Base-by-base conservation (phyloP, 768 basidiomycete species). In the Termitomyces sp. region DNA sequence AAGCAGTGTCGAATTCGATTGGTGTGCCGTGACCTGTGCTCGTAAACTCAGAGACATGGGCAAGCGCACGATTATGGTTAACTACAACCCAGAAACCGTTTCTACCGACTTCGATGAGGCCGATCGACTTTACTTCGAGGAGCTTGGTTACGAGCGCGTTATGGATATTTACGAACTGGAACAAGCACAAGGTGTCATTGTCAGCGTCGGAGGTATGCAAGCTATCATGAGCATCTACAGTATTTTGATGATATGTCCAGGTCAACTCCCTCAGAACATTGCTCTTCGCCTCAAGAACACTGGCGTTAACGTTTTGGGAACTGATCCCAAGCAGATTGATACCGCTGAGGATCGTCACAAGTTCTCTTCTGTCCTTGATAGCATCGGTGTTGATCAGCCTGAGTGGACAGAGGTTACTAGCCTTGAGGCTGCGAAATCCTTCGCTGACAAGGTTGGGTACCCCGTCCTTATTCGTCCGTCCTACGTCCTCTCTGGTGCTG, bases 111-210 rank as follows among this genome's bases (percentile, higher is more conserved):
- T 95, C 72, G 97, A 99, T 68, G 97, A 99, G 75, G 97, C 97
- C n/a, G 97, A 98, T 67, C 80, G 97, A 57, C 77, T 99, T 48
- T 99, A 99, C 79, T 99, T 99, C 70, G 97, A 99, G 71, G 96
- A 98, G 70, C 84, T 99, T 57, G 94, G 96, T 51, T 98, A 83
- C 75, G 97, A 99, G 73, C 86, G 96, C 42, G 95, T 99, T 61
- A 98, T 99, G 96, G 97, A 99, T 72, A 98, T 99, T 66, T 99
- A 98, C 67, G 97, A 99, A 71, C 75, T 98, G 59, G 97, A 99
- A 70, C 81, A 84, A 34, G 89, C 97, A 0, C 84, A 90, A 54
- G 97, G 97, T 68, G 93, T 96, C 51, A 84, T 99, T 62, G 96
- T 99, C 69, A 94, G 90, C 66, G 95, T 99, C 31, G 97, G 97